A percentile compares a stretch with the other conserved stretches of the same genome.
phyloP scores from a whole-genome alignment of 2,329 filamentous ascomycete species.

The Arthrobotrys sphaeroides region DNA sequence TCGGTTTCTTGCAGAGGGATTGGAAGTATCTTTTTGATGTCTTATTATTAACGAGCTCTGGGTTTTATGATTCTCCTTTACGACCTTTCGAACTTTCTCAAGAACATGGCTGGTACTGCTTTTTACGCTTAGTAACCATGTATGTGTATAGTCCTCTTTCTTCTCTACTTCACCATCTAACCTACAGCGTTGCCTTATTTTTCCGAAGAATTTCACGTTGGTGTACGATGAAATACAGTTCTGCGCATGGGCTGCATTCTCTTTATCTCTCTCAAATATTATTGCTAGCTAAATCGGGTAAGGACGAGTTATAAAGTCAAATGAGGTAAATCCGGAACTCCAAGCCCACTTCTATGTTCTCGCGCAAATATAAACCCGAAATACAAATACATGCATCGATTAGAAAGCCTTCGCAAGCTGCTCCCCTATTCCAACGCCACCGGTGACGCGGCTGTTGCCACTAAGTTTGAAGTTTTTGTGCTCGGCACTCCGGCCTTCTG shows the following conservation, averaged over 20 bases:
- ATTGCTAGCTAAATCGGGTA: neutral
- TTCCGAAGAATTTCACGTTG: neutral
- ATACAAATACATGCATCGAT: too few relatives aligned
- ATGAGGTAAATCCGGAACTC: neutral
- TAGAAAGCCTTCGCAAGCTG: too few relatives aligned
- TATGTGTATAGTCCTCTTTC: neutral
- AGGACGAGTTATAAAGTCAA: neutral
- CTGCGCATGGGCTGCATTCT: neutral
- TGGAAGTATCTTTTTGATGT: slow-evolving; percentile 18
- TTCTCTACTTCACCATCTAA: neutral
- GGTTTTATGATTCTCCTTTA: slow-evolving; percentile 26
- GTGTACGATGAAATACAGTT: slow-evolving; percentile 9
- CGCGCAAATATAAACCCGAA: too few relatives aligned
- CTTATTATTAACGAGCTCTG: slow-evolving; percentile 32
- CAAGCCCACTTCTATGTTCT: too few relatives aligned
- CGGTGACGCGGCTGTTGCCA: too few relatives aligned
- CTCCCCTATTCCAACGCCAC: too few relatives aligned
- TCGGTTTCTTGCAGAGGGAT: slow-evolving; percentile 17
- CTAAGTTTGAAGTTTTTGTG: neutral
- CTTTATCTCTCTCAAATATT: neutral
- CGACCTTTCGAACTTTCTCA: neutral
- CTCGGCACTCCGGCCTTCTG: neutral
- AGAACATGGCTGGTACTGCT: slow-evolving; percentile 12
- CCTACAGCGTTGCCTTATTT: neutral
- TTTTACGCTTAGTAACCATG: slow-evolving; percentile 2